Conservation (phyloP, 73 alveolate genomes). For the Paraurostyla sp. region DNA sequence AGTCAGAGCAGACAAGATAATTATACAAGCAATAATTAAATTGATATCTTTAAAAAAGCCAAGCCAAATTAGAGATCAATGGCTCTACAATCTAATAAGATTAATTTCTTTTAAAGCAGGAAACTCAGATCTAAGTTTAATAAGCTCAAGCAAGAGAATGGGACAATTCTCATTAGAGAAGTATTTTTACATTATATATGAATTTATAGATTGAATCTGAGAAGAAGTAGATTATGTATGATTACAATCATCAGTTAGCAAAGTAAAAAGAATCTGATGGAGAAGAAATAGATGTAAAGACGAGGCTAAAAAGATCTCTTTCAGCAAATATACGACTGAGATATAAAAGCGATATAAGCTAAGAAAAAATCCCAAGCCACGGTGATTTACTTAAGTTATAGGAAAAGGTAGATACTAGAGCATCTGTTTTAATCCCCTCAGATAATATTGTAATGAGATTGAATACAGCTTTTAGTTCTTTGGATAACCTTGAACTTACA, state of each 20-base stretch:
- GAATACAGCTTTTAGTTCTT: conserved; percentile 4
- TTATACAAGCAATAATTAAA: too few relatives aligned
- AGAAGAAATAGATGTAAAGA: neutral
- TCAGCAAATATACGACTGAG: neutral
- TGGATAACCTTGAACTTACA: conserved; percentile 2
- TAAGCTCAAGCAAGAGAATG: conserved; percentile 4
- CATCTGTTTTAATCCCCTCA: neutral
- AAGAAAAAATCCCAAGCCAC: neutral
- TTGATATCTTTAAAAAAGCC: neutral
- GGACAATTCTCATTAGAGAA: neutral
- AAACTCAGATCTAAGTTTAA: neutral
- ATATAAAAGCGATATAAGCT: neutral
- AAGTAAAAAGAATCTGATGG: neutral
- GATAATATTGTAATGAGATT: neutral
- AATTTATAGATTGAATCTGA: neutral
- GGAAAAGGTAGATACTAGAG: neutral
- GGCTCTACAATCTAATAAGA: neutral
- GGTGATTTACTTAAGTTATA: neutral
- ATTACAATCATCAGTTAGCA: neutral
- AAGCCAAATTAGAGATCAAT: neutral
- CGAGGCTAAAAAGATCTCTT: neutral
- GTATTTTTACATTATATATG: neutral
- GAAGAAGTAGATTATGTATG: neutral
- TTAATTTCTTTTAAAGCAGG: neutral
- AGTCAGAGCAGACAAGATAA: neutral